These are phyloP conservation scores for Trichosanthes truncata DNA, from an alignment of 306 rosid genomes.

Conservation along the genomic window DNA sequence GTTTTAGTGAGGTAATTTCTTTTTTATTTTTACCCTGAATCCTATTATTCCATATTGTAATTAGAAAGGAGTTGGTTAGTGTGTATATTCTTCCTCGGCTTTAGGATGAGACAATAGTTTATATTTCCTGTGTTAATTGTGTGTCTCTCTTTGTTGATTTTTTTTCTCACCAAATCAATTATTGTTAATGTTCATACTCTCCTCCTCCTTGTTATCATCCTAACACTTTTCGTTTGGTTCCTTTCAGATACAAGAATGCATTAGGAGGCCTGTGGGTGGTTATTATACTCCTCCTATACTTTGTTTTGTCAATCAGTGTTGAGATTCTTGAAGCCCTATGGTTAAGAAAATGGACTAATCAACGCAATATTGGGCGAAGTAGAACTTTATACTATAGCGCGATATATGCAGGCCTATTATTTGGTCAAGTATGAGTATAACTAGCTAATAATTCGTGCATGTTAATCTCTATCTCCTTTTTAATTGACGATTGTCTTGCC, in stretches of 20 bases:
- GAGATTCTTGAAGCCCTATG: conserved; percentile 80
- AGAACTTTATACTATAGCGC: conserved; percentile 49
- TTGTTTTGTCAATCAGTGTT: conserved; percentile 50
- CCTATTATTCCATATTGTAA: neutral
- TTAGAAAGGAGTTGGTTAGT: neutral
- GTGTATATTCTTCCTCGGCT: neutral
- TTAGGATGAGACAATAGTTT: neutral
- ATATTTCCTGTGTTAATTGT: neutral
- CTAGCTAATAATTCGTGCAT: neutral
- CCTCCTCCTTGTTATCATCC: neutral
- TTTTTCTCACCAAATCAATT: no score
- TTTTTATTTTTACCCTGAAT: neutral
- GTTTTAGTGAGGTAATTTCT: conserved; percentile 53
- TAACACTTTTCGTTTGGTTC: neutral
- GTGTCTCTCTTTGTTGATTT: no score
- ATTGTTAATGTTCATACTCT: no score
- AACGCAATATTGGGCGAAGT: conserved; percentile 29
- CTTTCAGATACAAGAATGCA: conserved; percentile 60
- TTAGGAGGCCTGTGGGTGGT: conserved; percentile 89
- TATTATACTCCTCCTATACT: conserved; percentile 41
- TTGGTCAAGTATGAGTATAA: conserved; percentile 54
- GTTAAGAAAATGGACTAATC: conserved; percentile 79
- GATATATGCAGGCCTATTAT: conserved; percentile 55
- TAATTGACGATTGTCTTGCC: neutral
- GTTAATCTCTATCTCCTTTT: neutral